Evolutionary conservation across 495 filamentous ascomycete genomes (phyloP).

Genomic region (Daldinia caldariorum): DNA sequence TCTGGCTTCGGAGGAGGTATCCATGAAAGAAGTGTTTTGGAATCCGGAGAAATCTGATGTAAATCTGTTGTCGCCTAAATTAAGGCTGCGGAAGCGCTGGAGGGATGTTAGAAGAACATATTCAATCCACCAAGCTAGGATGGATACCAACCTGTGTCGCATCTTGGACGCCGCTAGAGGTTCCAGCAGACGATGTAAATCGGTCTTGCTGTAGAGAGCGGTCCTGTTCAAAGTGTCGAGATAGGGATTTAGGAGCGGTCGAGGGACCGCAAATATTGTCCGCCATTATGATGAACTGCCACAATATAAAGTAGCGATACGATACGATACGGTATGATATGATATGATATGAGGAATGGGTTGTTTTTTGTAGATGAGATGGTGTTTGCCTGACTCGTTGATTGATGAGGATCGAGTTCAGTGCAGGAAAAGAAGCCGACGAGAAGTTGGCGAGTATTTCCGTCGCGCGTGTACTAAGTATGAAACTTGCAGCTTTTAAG

Average conservation of each 20-base stretch:
- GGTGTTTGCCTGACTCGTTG: neutral
- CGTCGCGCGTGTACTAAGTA: neutral
- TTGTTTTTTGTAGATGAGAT: neutral
- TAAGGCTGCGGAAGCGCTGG: neutral
- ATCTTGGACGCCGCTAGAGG: neutral
- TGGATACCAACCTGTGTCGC: slow-evolving; percentile 5
- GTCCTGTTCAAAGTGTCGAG: slow-evolving; percentile 81
- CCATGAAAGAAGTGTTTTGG: neutral
- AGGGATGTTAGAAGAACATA: neutral
- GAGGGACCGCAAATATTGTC: slow-evolving; percentile 14
- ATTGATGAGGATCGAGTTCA: neutral
- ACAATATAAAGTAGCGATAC: neutral
- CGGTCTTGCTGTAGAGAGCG: slow-evolving; percentile 85
- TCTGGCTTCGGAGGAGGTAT: neutral
- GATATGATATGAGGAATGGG: slow-evolving; percentile 2
- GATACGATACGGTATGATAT: slow-evolving; percentile 5
- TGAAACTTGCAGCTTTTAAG: neutral
- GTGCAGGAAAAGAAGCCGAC: neutral
- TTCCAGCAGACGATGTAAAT: slow-evolving; percentile 43
- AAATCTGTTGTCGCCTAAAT: neutral
- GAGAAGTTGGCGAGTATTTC: neutral
- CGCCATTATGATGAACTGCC: slow-evolving; percentile 2
- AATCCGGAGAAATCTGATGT: neutral
- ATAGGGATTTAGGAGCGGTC: slow-evolving; percentile 77
- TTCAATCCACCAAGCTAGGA: neutral